Percentiles rank a stretch among this genome's conserved stretches.
These are phyloP conservation scores for Neofusicoccum sp. DNA, from an alignment of 2,329 filamentous ascomycete genomes.

Conservation along the genomic window DNA sequence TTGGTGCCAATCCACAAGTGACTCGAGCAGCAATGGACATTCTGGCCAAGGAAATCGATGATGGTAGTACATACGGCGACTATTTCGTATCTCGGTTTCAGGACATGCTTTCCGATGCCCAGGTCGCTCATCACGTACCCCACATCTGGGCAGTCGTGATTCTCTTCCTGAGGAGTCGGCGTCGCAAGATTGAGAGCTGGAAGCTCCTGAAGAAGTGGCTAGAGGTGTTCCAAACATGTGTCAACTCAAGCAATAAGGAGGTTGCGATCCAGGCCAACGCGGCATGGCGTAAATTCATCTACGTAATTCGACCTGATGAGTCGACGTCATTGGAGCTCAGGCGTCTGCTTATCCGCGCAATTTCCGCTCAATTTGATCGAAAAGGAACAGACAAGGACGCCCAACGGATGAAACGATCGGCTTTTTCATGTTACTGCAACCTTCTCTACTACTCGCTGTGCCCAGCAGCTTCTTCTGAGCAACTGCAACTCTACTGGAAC, in stretches of 20 bases:
- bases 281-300: conserved; percentile 84
- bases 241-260: conserved; percentile 74
- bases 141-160: conserved; percentile 86
- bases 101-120: conserved; percentile 60
- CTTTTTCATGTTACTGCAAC: conserved; percentile 73
- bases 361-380: conserved; percentile 66
- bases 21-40: conserved; percentile 66
- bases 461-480: conserved; percentile 63
- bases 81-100: conserved; percentile 67
- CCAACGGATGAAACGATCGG: conserved; percentile 51
- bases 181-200: conserved; percentile 64
- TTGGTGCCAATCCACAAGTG: conserved; percentile 68
- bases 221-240: conserved; percentile 73
- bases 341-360: conserved; percentile 65
- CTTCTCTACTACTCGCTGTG: conserved; percentile 80
- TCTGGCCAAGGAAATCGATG: conserved; percentile 50
- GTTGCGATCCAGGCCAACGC: conserved; percentile 68
- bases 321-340: conserved; percentile 54
- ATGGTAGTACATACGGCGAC: conserved; percentile 64
- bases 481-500: conserved; percentile 77
- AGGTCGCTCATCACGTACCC: conserved; percentile 67
- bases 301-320: conserved; percentile 65
- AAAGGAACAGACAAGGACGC: conserved; percentile 54
- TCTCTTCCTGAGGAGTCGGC: conserved; percentile 66
- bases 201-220: conserved; percentile 73